These are phyloP conservation scores for Penicillium herquei DNA, from an alignment of 495 filamentous ascomycete genomes.

Conservation along the genomic window DNA sequence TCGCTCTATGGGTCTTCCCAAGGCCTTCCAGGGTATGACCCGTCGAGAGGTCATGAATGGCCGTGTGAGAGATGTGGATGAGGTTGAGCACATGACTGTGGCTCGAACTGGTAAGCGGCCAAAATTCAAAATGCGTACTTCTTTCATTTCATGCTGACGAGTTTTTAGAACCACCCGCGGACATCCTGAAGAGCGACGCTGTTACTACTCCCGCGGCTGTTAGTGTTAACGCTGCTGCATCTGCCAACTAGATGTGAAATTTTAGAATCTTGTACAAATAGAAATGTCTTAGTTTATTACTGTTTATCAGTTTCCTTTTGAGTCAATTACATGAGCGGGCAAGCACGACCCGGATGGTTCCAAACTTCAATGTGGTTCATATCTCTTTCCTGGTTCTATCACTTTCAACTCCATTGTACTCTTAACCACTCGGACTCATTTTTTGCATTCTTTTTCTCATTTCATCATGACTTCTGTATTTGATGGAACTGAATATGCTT, in stretches of 20 bases:
- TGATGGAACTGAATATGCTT: no score
- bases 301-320: background rate
- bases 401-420: no score
- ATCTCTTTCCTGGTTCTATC: background rate
- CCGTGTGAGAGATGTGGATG: slow-evolving; percentile 66
- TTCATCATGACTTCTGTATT: no score
- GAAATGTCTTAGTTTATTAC: slow-evolving; percentile 16
- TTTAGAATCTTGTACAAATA: slow-evolving; percentile 40
- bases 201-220: background rate
- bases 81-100: slow-evolving; percentile 68
- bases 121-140: background rate
- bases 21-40: slow-evolving; percentile 66
- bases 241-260: slow-evolving; percentile 42
- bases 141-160: slow-evolving; percentile 25
- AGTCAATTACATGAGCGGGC: background rate
- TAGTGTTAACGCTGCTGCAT: slow-evolving; percentile 18
- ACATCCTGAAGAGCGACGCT: slow-evolving; percentile 50
- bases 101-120: slow-evolving; percentile 64
- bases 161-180: slow-evolving; percentile 54
- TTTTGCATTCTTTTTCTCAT: no score
- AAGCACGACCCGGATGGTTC: background rate
- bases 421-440: no score
- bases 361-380: background rate
- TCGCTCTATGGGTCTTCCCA: slow-evolving; percentile 82
- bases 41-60: slow-evolving; percentile 78